These are phyloP conservation scores for Talaromyces thailandensis DNA, from an alignment of 495 filamentous ascomycete species.

Conservation along the genomic window DNA sequence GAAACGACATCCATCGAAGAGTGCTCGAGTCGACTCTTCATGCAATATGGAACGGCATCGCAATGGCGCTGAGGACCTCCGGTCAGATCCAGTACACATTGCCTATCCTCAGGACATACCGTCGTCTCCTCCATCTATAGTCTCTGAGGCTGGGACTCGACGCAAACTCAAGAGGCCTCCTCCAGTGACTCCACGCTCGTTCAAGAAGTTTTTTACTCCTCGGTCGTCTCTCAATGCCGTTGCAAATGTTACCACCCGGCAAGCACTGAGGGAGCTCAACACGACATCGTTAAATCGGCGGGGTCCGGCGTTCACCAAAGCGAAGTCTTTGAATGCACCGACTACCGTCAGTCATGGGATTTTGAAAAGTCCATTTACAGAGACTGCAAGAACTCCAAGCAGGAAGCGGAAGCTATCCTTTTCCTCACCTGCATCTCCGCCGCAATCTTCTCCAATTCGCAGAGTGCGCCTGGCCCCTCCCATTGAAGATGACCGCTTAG, in stretches of 20 bases:
- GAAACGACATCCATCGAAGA: not conserved
- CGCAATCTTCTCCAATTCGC: slow-evolving; percentile 47
- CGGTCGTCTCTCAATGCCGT: slow-evolving; percentile 33
- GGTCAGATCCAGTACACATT: slow-evolving; percentile 34
- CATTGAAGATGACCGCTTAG: slow-evolving; percentile 23
- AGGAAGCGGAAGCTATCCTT: slow-evolving; percentile 37
- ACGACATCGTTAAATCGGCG: slow-evolving; percentile 52
- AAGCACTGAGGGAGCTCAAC: slow-evolving; percentile 63
- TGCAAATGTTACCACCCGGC: slow-evolving; percentile 44
- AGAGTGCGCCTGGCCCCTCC: slow-evolving; percentile 27
- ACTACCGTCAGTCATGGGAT: slow-evolving; percentile 23
- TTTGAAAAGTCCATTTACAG: slow-evolving; percentile 19
- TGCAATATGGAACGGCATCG: slow-evolving; percentile 6
- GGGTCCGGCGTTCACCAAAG: slow-evolving; percentile 35
- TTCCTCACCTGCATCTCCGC: slow-evolving; percentile 39
- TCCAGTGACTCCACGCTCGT: slow-evolving; percentile 64
- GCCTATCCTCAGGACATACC: slow-evolving; percentile 28
- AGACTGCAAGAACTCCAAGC: slow-evolving; percentile 26
- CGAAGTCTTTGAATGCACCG: slow-evolving; percentile 22
- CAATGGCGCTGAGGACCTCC: slow-evolving; percentile 30
- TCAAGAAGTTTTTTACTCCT: slow-evolving; percentile 79
- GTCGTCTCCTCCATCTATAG: slow-evolving; percentile 39
- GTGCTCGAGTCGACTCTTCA: not conserved
- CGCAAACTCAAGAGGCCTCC: slow-evolving; percentile 39
- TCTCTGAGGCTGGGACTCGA: slow-evolving; percentile 30